Base-by-base conservation (phyloP, 2,329 filamentous ascomycete genomes). In the Aspergillus sp. region DNA sequence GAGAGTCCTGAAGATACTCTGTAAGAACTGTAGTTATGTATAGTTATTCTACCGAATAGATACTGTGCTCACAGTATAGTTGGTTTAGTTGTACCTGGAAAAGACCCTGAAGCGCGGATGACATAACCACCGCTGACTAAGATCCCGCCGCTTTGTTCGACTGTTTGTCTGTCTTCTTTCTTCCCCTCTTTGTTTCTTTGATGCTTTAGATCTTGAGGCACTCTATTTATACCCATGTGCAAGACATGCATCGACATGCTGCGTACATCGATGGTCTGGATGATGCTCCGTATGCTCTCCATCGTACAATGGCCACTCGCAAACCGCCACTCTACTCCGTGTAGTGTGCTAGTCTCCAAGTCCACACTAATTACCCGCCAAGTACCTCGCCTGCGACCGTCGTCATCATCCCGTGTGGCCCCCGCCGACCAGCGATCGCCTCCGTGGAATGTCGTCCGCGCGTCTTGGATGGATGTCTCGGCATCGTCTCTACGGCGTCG, bases 381-480 rank as follows among this genome's bases (percentile, higher is more conserved):
- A 56, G 47, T 31, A 16, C 50, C 39, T 51, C 29, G 31, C 47
- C 47, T 56, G 57, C 52, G 45, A 52, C 57, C 52, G 57, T 58
- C 57, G 52, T 58, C 52, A 55, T 58, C 56, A 55, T 54, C 57
- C 57, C 57, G 57, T 20, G 22, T 58, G 57, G 57, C 52, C 57
- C 57, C 50, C 54, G 54, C 54, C 47, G 54, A 49, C 26, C 24
- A 46, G 20, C 20, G 55, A 53, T 53, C 50, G 39, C 36, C 49
- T 47, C 55, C 29, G 49, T 45, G 26, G 57, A 52, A 58, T 58
- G 52, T 51, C 51, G 29, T 49, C 39, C 49, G 46, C 57, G 47
- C 57, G 49, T 58, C 57, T 47, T 55, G 53, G 24, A 49, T 52
- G 46, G 45, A 24, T 20, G 45, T 47, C 45, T 47, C 45, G 45